Conservation (phyloP, 2,329 filamentous ascomycete genomes). For the Fusarium tupiense region DNA sequence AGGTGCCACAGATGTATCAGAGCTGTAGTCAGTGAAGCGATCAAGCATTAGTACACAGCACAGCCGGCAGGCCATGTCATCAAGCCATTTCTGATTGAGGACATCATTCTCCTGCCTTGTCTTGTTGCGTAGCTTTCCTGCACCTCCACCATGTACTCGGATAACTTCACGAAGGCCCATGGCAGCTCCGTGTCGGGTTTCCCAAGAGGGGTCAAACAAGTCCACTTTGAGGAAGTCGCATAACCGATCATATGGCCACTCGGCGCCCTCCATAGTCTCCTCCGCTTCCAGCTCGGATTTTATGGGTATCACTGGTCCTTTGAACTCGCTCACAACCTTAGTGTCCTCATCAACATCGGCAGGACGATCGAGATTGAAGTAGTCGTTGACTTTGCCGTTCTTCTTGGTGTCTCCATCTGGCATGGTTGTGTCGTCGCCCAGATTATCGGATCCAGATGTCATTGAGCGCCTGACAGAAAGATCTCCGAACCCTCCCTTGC, state of each 20-base stretch:
- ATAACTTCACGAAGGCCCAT: constrained; percentile 94
- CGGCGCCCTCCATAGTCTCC: constrained; percentile 77
- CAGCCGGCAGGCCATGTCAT: constrained; percentile 93
- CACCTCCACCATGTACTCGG: constrained; percentile 88
- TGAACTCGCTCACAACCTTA: constrained; percentile 95
- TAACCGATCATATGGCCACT: constrained; percentile 94
- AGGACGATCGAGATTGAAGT: constrained; percentile 87
- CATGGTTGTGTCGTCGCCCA: constrained; percentile 68
- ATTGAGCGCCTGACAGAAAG: constrained; percentile 74
- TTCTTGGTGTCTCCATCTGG: constrained; percentile 63
- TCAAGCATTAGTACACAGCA: constrained; percentile 98
- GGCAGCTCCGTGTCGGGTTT: constrained; percentile 93
- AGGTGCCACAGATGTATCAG: constrained; percentile 94
- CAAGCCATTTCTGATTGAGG: constrained; percentile 86
- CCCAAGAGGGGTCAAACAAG: constrained; percentile 93
- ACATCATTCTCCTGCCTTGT: constrained; percentile 77
- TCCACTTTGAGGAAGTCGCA: constrained; percentile 95
- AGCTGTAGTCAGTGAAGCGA: constrained; percentile 96
- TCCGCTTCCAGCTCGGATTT: constrained; percentile 88
- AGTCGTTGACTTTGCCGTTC: constrained; percentile 77
- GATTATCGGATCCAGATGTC: constrained; percentile 68
- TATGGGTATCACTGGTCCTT: constrained; percentile 81
- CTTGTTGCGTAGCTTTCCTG: constrained; percentile 79
- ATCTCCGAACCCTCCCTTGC: constrained; percentile 90
- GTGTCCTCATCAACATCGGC: constrained; percentile 85